Percentiles rank a stretch among this genome's conserved stretches.
Evolutionary conservation across 106 monocot species (phyloP).

Genomic region (Vanilla planifolia): DNA sequence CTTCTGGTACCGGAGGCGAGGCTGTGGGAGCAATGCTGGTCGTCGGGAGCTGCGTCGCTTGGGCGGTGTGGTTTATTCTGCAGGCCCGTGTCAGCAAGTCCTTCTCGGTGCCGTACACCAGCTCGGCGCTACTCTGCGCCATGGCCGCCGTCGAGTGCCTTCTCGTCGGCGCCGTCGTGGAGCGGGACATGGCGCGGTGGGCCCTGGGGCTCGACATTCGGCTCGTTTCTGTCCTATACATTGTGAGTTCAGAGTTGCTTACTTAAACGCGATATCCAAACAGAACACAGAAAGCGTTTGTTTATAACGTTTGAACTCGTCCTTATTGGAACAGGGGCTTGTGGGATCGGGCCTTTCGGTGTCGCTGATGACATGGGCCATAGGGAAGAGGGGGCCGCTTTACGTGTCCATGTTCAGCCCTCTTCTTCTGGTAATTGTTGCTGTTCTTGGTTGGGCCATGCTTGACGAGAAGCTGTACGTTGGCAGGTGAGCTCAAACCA

Average conservation of each 20-base stretch:
- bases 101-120: conserved; percentile 59
- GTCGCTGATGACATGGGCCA: conserved; percentile 64
- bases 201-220: conserved; percentile 68
- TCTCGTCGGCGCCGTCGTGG: conserved; percentile 22
- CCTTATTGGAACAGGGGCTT: conserved; percentile 55
- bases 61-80: conserved; percentile 82
- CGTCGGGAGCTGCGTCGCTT: conserved; percentile 55
- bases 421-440: conserved; percentile 59
- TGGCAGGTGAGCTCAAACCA: conserved; percentile 79
- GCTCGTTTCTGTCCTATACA: conserved; percentile 42
- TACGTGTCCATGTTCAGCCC: conserved; percentile 86
- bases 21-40: conserved; percentile 51
- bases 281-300: too few species aligned
- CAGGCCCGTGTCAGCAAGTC: conserved; percentile 59
- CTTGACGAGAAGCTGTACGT: conserved; percentile 66
- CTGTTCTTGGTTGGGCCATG: conserved; percentile 66
- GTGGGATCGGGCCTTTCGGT: conserved; percentile 55
- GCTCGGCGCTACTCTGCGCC: conserved; percentile 49
- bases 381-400: conserved; percentile 58
- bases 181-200: conserved; percentile 39
- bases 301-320: too few species aligned
- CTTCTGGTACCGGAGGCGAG: conserved; percentile 2
- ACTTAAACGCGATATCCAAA: too few species aligned
- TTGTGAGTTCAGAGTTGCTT: conserved; percentile 23
- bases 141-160: conserved; percentile 61